Evolutionary conservation across 495 filamentous ascomycete species (phyloP), one percentile per base, ranked within the genome.

Genomic region (Aspergillus leporis): DNA sequence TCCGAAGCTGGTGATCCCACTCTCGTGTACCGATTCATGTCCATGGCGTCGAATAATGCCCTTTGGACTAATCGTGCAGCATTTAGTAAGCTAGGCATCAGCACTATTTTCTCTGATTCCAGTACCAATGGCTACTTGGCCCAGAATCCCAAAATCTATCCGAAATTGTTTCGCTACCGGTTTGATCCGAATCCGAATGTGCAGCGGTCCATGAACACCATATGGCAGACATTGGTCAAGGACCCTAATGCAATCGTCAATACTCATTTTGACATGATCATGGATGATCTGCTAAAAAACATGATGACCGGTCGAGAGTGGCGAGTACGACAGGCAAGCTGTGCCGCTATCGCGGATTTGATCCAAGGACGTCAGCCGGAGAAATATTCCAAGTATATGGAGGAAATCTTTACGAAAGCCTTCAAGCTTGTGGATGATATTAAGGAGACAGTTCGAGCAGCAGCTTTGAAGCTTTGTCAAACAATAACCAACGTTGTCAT

Each of bases 21-120:
- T 58, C 80, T 98, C 3, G 91, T 97, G 8, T 98, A 98, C 73
- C 88, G 92, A 56, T 97, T 98, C 70, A 98, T 98, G 94, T 91
- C 91, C 0, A 75, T 98, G 58, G 94, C 94, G 3, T 88, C 91
- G 1, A 94, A 96, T 61, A 95, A 96, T 55, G 91, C 93, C 0
- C 90, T 96, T 32, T 98, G 94, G 94, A 92, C 92, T 3, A 95
- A 90, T 21, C 85, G 94, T 22, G 93, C 94, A 2, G 93, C 94
- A 1, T 97, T 98, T 72, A 93, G 94, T 16, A 84, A 92, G 16
- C 96, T 97, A 61, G 94, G 94, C 2, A 82, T 98, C 55, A 93
- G 90, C 67, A 93, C 83, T 56, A 92, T 98, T 50, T 83, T 98
- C 48, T 94, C 91, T 14, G 90, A 93, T 55, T 90, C 91, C 0